Evolutionary conservation across 768 basidiomycete species (phyloP).

Genomic region (Mycena vitilis): DNA sequence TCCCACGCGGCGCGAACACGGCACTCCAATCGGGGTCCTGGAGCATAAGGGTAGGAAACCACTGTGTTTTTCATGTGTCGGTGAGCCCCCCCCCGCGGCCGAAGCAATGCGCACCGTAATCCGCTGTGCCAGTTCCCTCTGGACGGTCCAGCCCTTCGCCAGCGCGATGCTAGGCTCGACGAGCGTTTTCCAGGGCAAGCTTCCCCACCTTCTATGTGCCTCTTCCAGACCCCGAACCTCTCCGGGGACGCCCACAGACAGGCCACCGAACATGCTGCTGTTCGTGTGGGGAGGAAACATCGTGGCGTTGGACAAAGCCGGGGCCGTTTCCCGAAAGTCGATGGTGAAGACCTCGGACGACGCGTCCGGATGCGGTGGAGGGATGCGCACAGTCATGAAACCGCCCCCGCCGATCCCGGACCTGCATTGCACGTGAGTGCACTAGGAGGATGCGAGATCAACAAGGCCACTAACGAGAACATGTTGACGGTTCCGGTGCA

Average conservation of each 20-base stretch:
- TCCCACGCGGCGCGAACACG: slow-evolving; percentile 86
- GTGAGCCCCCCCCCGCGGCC: neutral
- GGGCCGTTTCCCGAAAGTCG: slow-evolving; percentile 92
- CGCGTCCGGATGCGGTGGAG: slow-evolving; percentile 56
- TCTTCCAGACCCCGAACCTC: slow-evolving; percentile 90
- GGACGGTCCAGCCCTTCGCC: slow-evolving; percentile 84
- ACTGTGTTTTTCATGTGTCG: slow-evolving; percentile 40
- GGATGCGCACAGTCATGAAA: slow-evolving; percentile 85
- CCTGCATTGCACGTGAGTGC: slow-evolving; percentile 46
- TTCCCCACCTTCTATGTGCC: slow-evolving; percentile 87
- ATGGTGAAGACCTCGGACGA: slow-evolving; percentile 75
- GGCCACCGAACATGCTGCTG: slow-evolving; percentile 76
- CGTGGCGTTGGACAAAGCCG: slow-evolving; percentile 73
- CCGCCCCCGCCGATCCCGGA: slow-evolving; percentile 92
- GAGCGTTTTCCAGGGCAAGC: slow-evolving; percentile 80
- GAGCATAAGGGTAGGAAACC: slow-evolving; percentile 67
- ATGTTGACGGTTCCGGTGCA: slow-evolving; percentile 89
- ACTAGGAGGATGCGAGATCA: neutral
- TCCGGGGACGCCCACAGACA: slow-evolving; percentile 91
- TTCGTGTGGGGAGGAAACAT: slow-evolving; percentile 77
- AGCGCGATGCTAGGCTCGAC: slow-evolving; percentile 81
- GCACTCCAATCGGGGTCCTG: slow-evolving; percentile 78
- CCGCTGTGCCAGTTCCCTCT: slow-evolving; percentile 78
- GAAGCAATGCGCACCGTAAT: slow-evolving; percentile 64
- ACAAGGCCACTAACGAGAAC: slow-evolving; percentile 75